phyloP scores from a whole-genome alignment of 768 basidiomycete species.

The Leccinum boreale region DNA sequence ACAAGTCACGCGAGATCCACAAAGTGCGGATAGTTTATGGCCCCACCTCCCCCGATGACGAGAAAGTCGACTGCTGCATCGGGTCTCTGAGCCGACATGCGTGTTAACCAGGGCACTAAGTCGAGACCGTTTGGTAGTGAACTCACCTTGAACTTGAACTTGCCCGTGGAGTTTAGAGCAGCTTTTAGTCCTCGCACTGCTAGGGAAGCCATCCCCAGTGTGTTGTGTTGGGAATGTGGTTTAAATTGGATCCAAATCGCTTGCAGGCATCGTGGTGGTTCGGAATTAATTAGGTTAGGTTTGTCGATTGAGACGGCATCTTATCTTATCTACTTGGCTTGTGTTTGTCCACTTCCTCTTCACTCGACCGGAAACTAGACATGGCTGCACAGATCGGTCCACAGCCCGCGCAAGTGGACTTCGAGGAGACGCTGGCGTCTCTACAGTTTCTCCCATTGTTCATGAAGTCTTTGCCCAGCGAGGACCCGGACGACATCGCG shows the following conservation, averaged over 20 bases:
- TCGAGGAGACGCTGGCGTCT: conserved; percentile 37
- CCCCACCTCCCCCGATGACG: conserved; percentile 80
- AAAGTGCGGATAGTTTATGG: background rate
- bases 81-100: conserved; percentile 44
- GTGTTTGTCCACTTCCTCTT: background rate
- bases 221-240: background rate
- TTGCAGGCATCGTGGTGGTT: background rate
- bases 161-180: conserved; percentile 58
- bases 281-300: background rate
- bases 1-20: background rate
- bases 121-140: background rate
- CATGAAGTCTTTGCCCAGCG: conserved; percentile 82
- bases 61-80: conserved; percentile 77
- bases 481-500: conserved; percentile 56
- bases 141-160: conserved; percentile 59
- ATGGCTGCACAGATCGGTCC: conserved; percentile 27
- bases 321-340: conserved; percentile 18
- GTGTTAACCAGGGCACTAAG: background rate
- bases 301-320: conserved; percentile 7
- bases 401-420: conserved; percentile 17
- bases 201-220: conserved; percentile 27
- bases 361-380: background rate
- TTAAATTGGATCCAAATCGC: background rate
- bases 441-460: conserved; percentile 82
- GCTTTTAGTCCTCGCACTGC: conserved; percentile 50